These are phyloP conservation scores for Exophiala calicioides DNA, from an alignment of 2,329 filamentous ascomycete genomes.

Conservation along the genomic window DNA sequence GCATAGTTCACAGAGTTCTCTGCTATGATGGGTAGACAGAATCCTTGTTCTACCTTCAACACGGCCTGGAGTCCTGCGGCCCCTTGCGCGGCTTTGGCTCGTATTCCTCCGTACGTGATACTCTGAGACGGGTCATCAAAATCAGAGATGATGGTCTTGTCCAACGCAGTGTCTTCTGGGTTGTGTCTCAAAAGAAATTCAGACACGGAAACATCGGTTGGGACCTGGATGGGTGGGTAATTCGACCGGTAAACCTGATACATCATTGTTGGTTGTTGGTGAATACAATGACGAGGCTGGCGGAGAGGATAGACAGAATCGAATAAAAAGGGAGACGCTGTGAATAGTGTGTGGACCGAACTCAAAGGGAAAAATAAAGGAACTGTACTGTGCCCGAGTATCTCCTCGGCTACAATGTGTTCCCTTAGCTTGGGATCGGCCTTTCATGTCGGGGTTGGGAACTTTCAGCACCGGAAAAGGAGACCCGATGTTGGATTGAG, in stretches of 20 bases:
- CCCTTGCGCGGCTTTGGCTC: neutral
- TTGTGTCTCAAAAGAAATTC: constrained; percentile 4
- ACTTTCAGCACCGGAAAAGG: too few species aligned
- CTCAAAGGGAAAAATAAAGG: too few species aligned
- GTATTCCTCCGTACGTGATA: constrained; percentile 4
- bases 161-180: neutral
- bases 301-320: too few species aligned
- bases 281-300: too few species aligned
- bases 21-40: neutral
- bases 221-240: neutral
- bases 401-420: too few species aligned
- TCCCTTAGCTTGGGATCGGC: too few species aligned
- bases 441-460: too few species aligned
- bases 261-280: too few species aligned
- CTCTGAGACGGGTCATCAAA: neutral
- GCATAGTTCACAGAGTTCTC: constrained; percentile 3
- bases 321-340: too few species aligned
- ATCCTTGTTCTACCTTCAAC: neutral
- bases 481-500: too few species aligned
- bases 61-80: neutral
- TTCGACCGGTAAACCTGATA: neutral
- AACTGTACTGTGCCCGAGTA: too few species aligned
- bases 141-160: constrained; percentile 1
- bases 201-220: constrained; percentile 1
- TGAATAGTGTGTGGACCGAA: too few species aligned